Conservation (phyloP, 2,329 filamentous ascomycete genomes). For the Diaporthe nobilis region DNA sequence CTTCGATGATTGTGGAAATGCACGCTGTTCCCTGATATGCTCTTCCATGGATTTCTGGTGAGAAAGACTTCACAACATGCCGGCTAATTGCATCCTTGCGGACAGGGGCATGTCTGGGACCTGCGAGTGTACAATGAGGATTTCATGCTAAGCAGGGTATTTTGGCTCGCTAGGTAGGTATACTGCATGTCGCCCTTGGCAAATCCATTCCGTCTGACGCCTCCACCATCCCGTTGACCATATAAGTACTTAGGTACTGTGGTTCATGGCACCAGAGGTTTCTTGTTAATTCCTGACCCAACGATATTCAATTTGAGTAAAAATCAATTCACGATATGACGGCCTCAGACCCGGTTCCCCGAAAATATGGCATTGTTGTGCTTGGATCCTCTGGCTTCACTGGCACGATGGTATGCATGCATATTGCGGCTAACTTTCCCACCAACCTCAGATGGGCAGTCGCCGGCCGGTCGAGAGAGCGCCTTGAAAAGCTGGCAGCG, state of each 20-base stretch:
- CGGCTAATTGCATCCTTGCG: too few species aligned
- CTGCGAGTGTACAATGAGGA: too few species aligned
- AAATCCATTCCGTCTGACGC: background rate
- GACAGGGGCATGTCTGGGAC: too few species aligned
- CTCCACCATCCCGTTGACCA: background rate
- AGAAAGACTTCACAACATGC: too few species aligned
- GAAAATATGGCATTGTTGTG: conserved; percentile 19
- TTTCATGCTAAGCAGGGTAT: too few species aligned
- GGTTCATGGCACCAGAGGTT: background rate
- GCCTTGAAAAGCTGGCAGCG: conserved; percentile 18
- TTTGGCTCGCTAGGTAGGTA: background rate
- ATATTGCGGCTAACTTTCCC: conserved; percentile 20
- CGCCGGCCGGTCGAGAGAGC: conserved; percentile 9
- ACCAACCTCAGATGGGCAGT: conserved; percentile 14
- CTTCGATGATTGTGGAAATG: too few species aligned
- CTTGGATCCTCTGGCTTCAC: conserved; percentile 14
- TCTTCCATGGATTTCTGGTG: too few species aligned
- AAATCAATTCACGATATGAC: conserved; percentile 1
- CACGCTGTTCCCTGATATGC: too few species aligned
- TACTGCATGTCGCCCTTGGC: background rate
- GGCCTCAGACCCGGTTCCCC: background rate
- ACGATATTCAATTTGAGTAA: background rate
- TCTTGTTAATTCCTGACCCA: background rate
- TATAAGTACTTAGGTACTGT: background rate
- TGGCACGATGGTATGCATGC: conserved; percentile 25